Conservation (phyloP, 331 rosid species). For the Malus hybrid region DNA sequence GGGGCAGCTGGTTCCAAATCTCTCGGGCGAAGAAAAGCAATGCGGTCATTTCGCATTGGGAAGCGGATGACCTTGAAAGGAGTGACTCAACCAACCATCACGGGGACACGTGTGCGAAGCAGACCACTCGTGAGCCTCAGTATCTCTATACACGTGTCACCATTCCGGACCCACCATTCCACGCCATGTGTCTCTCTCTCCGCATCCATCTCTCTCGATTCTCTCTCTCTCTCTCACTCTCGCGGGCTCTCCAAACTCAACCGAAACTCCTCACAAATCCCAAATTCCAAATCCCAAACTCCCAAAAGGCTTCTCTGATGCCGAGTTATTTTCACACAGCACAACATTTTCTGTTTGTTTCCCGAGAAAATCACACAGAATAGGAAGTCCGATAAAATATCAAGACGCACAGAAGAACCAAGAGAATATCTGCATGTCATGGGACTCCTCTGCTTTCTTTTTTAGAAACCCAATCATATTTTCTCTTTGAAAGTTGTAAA, state of each 20-base stretch:
- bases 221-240: not conserved
- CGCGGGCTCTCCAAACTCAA: not conserved
- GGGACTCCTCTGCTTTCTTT: not conserved
- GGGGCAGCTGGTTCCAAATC: not conserved
- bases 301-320: not conserved
- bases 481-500: not conserved
- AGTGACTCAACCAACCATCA: slow-evolving; percentile 5
- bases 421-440: not conserved
- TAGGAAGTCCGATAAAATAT: not conserved
- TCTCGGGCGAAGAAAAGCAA: not conserved
- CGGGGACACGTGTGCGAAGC: not conserved
- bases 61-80: slow-evolving; percentile 24
- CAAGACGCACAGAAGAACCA: not conserved
- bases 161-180: slow-evolving; percentile 1
- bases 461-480: not conserved
- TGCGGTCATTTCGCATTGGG: slow-evolving; percentile 28
- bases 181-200: slow-evolving; percentile 29
- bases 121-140: not conserved
- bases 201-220: slow-evolving; percentile 1
- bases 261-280: not conserved
- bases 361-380: not conserved
- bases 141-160: slow-evolving; percentile 27
- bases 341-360: not conserved
- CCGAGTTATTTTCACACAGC: not conserved
- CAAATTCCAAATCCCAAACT: not conserved